These are phyloP conservation scores for Phytophthora chlamydospora DNA, from an alignment of 352 stramenopile species.

Conservation along the genomic window DNA sequence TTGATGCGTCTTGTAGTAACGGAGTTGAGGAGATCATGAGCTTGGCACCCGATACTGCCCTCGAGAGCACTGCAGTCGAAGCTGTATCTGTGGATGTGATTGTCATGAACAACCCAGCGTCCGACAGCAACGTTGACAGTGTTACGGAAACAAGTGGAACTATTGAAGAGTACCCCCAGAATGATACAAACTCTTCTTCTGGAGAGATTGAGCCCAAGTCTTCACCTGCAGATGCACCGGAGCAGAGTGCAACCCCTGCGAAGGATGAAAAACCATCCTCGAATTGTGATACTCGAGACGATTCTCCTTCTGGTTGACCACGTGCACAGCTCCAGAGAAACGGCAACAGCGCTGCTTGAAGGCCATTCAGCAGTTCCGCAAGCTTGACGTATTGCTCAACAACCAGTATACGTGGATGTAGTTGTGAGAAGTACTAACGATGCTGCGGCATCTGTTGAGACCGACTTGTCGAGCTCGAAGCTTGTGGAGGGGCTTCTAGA, in stretches of 20 bases:
- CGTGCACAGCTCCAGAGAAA: neutral
- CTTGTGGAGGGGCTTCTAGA: no score
- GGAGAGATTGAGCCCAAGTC: neutral
- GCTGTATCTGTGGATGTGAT: neutral
- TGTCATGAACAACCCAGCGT: neutral
- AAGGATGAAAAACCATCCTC: neutral
- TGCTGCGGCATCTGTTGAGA: neutral
- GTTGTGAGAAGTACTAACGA: neutral
- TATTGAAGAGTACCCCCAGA: neutral
- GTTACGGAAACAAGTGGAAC: neutral
- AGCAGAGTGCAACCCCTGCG: neutral
- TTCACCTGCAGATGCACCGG: neutral
- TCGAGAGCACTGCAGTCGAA: neutral
- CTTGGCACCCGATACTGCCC: neutral
- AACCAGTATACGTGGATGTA: neutral
- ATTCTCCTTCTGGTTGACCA: neutral
- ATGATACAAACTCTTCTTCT: neutral
- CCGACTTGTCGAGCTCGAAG: no score
- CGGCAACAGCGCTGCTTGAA: neutral
- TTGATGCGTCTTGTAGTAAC: neutral
- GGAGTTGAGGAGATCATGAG: neutral
- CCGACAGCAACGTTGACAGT: neutral
- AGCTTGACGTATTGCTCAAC: neutral
- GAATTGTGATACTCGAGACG: neutral
- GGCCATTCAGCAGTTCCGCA: neutral